Base-by-base conservation (phyloP, 2,329 filamentous ascomycete species). In the Lachnellula suecica region DNA sequence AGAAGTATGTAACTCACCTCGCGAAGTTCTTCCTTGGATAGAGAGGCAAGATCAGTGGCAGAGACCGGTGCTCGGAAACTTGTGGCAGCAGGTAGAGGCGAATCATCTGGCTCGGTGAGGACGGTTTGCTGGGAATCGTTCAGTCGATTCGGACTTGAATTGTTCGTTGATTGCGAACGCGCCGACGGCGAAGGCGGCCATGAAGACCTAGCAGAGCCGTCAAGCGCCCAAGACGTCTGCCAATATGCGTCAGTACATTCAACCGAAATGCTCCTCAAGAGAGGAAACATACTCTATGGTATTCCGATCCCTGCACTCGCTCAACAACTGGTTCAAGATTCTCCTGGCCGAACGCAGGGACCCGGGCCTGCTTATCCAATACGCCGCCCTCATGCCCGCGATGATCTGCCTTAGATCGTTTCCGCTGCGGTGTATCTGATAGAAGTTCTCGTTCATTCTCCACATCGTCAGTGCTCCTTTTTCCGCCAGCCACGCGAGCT, bases 101-200 rank as follows among this genome's bases (percentile, higher is more conserved):
- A 35, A 2, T 56, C 53, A 40, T 62, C 61, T 25, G 59, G 61
- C 37, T 55, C 56, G 4, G 62, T 64, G 27, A 63, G 44, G 25
- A 53, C 46, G 19, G 61, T 64, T 35, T 59, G 59, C 49, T 64
- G 62, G 2, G 62, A 57, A 25, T 62, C 59, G 27, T 63, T 56
- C 10, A 61, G n/a, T 29, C 35, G 58, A 35, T 45, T 38, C 23
- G 49, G 44, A 35, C 52, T 51, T 29, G 55, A 56, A n/a, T 10
- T 29, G 15, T 40, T 47, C 17, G 56, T 44, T 13, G 47, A 52
- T 17, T 41, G 47, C 23, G 44, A 58, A 22, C 38, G 15, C 11
- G 51, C 44, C 19, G 59, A 56, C 17, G 25, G 45, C 25, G 40
- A 47, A 19, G 31, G 55, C 15, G 29, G 46, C 25, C 37, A 44